These are phyloP conservation scores for Diphasiastrum complanatum DNA, from an alignment of 83 land plant genomes.

Conservation along the genomic window DNA sequence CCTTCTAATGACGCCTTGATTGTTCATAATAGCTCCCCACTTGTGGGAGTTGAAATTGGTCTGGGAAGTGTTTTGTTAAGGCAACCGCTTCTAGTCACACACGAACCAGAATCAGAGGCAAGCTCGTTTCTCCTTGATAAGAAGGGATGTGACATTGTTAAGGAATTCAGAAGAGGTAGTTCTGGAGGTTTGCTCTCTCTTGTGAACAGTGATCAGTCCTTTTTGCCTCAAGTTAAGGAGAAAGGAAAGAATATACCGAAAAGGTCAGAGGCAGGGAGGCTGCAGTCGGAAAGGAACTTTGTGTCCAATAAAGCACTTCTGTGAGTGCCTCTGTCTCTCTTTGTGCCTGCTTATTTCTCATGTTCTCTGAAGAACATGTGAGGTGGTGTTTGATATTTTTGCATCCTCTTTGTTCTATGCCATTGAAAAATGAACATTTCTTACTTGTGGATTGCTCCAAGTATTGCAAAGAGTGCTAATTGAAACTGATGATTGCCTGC, in stretches of 20 bases:
- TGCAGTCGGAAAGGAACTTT: constrained; percentile 10
- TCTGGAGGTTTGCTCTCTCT: background rate
- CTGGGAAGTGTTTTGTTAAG: constrained; percentile 69
- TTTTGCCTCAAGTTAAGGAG: constrained; percentile 20
- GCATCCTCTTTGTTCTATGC: too few species aligned
- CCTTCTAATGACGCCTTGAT: background rate
- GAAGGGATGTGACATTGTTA: background rate
- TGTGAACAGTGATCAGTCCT: background rate
- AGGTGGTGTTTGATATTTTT: too few species aligned
- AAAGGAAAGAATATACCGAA: constrained; percentile 27
- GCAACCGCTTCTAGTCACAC: constrained; percentile 30
- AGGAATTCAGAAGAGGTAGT: background rate
- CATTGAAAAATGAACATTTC: too few species aligned
- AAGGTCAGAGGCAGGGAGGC: constrained; percentile 19
- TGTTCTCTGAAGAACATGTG: too few species aligned
- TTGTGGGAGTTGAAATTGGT: constrained; percentile 63
- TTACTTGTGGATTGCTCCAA: too few species aligned
- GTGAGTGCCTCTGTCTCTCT: constrained; percentile 17
- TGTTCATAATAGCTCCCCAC: constrained; percentile 20
- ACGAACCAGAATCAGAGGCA: constrained; percentile 68
- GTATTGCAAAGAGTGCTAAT: too few species aligned
- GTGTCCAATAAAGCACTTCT: constrained; percentile 20
- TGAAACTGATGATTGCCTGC: too few species aligned
- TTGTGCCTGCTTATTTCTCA: too few species aligned
- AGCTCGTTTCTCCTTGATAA: constrained; percentile 60